Evolutionary conservation across 2,329 filamentous ascomycete genomes (phyloP), one percentile per base, ranked within the genome.

Genomic region (Claviceps arundinis): DNA sequence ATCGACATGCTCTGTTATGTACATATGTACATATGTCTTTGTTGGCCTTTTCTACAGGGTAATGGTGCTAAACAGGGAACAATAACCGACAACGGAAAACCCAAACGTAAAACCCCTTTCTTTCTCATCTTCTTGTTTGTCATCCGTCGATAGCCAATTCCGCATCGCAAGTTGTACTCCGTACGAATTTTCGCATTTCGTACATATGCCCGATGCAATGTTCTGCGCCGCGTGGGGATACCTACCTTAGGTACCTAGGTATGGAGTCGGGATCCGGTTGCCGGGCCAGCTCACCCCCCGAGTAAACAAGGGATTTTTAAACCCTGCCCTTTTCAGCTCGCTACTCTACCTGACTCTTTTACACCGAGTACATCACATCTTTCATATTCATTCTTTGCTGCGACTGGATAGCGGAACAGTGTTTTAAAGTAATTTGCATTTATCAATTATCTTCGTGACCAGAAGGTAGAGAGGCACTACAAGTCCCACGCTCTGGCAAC

Each of bases 261-360:
- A 9, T 14, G 17, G 11, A 6, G 37, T 9, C 30, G 8, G 26
- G n/a, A 34, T 50, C 14, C 42, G n/a, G 48, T 50, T 53, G 52
- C 48, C 45, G 26, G 48, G 48, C 42, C 48, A 53, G 24, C 38
- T 17, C 6, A 8, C 48, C 14, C 17, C 43, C 22, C 3, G 48
- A 51, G 52, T 51, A 50, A 50, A 51, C 52, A 54, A 46, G 26
- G 40, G 49, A 37, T 41, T 24, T 9, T 17, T 9, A 3, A 47
- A 26, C 5, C 11, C 34, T 44, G 37, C 22, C 40, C 19, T 7
- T 13, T 30, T 19, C 41, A 50, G 40, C 30, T 42, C 47, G 34
- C 26, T 34, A 11, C 30, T 34, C 30, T 26, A 30, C 30, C 16
- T 30, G 3, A 30, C 3, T 11, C 8, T 24, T 17, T 30, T 46